phyloP scores from a whole-genome alignment of 805 yeast genomes.

The Starmerella apicola region DNA sequence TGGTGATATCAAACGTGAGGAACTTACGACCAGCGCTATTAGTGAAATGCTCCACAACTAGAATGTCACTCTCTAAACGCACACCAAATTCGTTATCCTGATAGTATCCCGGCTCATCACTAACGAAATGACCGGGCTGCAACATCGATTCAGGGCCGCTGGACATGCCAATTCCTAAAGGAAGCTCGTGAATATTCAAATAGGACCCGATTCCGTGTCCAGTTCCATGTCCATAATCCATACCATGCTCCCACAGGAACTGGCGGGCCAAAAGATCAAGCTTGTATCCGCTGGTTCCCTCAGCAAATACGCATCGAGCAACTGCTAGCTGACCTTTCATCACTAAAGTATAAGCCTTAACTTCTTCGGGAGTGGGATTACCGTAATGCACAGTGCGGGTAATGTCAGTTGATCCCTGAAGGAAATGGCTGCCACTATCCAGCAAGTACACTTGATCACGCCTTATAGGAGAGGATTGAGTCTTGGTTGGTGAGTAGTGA shows the following conservation, averaged over 20 bases:
- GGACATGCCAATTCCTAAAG: constrained; percentile 56
- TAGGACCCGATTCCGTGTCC: constrained; percentile 94
- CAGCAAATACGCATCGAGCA: constrained; percentile 70
- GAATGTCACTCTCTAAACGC: constrained; percentile 75
- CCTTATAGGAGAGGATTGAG: constrained; percentile 47
- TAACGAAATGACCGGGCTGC: constrained; percentile 58
- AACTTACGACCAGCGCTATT: constrained; percentile 47
- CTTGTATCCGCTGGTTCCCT: constrained; percentile 58
- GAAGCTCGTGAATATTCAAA: constrained; percentile 89
- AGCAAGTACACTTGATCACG: constrained; percentile 58
- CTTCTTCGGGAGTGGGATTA: constrained; percentile 45
- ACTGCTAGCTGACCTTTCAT: constrained; percentile 84
- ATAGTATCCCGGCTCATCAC: constrained; percentile 94
- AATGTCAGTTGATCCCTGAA: constrained; percentile 93
- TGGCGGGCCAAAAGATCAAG: constrained; percentile 79
- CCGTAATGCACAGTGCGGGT: constrained; percentile 75
- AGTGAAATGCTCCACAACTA: constrained; percentile 34
- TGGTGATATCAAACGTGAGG: constrained; percentile 66
- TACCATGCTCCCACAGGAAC: constrained; percentile 67
- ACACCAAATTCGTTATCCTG: constrained; percentile 84
- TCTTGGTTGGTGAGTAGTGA: constrained; percentile 55
- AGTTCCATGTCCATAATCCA: constrained; percentile 88
- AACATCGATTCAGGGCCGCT: constrained; percentile 39
- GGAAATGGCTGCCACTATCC: constrained; percentile 86
- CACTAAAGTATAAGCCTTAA: constrained; percentile 65